These are phyloP conservation scores for Coniochaeta sp. DNA, from an alignment of 2,329 filamentous ascomycete species.

Conservation along the genomic window DNA sequence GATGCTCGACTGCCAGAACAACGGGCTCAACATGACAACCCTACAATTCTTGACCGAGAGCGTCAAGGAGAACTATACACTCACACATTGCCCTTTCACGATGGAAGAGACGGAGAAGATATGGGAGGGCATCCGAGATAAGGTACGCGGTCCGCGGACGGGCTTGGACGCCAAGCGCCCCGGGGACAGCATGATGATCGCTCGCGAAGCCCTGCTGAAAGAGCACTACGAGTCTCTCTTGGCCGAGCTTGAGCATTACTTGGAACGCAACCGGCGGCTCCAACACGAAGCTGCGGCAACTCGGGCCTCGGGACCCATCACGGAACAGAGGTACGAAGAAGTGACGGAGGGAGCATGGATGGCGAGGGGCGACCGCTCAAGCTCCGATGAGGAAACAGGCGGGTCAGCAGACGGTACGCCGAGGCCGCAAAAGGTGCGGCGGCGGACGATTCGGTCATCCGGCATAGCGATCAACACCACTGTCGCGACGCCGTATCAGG, in stretches of 20 bases:
- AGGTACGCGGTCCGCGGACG: conserved; percentile 9
- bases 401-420: background rate
- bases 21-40: conserved; percentile 46
- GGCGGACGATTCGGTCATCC: conserved; percentile 10
- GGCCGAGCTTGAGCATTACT: conserved; percentile 13
- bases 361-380: conserved; percentile 10
- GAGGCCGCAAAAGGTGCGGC: background rate
- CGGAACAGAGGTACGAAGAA: conserved; percentile 2
- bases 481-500: conserved; percentile 8
- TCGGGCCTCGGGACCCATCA: conserved; percentile 3
- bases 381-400: background rate
- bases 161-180: background rate
- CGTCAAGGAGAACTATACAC: conserved; percentile 32
- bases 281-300: background rate
- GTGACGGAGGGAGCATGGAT: background rate
- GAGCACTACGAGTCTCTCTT: conserved; percentile 10
- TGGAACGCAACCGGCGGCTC: conserved; percentile 14
- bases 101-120: conserved; percentile 19
- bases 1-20: conserved; percentile 48
- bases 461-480: conserved; percentile 8
- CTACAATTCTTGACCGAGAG: conserved; percentile 38
- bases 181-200: background rate
- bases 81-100: conserved; percentile 34
- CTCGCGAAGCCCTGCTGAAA: conserved; percentile 8
- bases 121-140: conserved; percentile 11